Evolutionary conservation across 2,329 filamentous ascomycete genomes (phyloP), one percentile per base, ranked within the genome.

Genomic region (Penicillium sp.): DNA sequence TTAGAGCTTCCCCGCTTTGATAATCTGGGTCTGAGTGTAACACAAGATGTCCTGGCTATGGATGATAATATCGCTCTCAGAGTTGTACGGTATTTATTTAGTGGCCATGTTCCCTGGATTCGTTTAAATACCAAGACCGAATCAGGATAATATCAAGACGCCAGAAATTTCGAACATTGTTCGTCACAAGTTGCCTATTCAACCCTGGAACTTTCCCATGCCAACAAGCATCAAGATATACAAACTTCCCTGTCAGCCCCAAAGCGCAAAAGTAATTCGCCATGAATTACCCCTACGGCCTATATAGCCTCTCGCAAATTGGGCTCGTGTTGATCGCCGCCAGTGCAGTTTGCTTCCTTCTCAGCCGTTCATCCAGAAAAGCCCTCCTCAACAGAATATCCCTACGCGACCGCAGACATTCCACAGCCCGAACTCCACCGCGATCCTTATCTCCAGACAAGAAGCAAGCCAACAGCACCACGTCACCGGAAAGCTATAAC

Each of bases 361-460:
- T 74, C 6, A 66, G 61, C 19, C 64, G 61, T 51, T 21, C 55
- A 16, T 74, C 74, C 55, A 71, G 75, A 21, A 71, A 72, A 55
- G 59, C 75, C 5, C 39, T 83, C 3, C 60, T 79, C 16, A 60
- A 65, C 50, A 70, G 74, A 50, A 54, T 82, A 5, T 65, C 64
- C 19, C 59, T 77, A 47, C 73, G 71, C 45, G 69, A 70, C 37
- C 73, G 75, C 52, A 75, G 75, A 57, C 62, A 71, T n/a, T 79
- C 79, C n/a, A 76, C 73, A 26, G 75, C 80, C 10, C 73, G 70
- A 56, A 83, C 81, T n/a, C 81, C 82, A 37, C 80, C 81, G 34
- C 76, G 77, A 47, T 83, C 81, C 1, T 60, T 83, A 9, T 82
- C 81, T 1, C 79, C 80, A 2, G 73, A 76, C n/a, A 80, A 79